phyloP scores from a whole-genome alignment of 1,284 basidiomycete genomes.

The Heimioporus retisporus region DNA sequence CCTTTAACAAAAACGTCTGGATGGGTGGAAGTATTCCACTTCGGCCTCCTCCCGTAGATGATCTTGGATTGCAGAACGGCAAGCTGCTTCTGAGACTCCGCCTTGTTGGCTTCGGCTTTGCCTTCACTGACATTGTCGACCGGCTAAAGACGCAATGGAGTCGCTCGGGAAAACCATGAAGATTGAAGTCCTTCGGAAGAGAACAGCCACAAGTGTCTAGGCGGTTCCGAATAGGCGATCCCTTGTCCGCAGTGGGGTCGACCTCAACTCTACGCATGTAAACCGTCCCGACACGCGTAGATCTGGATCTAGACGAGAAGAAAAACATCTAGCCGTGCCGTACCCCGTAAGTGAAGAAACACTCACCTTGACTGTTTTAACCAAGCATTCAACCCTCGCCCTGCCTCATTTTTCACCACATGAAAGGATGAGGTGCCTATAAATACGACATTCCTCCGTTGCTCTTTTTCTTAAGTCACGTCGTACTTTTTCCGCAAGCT shows the following conservation, averaged over 20 bases:
- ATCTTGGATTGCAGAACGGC: too few species aligned
- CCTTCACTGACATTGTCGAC: too few species aligned
- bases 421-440: constrained; percentile 32
- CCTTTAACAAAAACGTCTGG: too few species aligned
- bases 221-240: constrained; percentile 16
- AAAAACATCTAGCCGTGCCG: not conserved
- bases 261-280: constrained; percentile 29
- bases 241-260: not conserved
- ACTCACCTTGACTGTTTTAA: constrained; percentile 20
- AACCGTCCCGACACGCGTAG: constrained; percentile 23
- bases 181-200: constrained; percentile 14
- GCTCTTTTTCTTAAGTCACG: not conserved
- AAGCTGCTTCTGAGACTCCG: too few species aligned
- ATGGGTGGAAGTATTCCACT: too few species aligned
- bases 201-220: constrained; percentile 19
- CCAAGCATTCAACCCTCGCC: constrained; percentile 14
- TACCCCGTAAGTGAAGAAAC: not conserved
- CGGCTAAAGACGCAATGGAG: too few species aligned
- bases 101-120: too few species aligned
- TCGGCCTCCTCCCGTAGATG: too few species aligned
- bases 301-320: constrained; percentile 15
- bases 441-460: constrained; percentile 26
- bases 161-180: too few species aligned
- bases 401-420: not conserved
- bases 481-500: constrained; percentile 11